Evolutionary conservation across 192 early-diverging fungal genomes (phyloP).

Genomic region (Podila horticola): DNA sequence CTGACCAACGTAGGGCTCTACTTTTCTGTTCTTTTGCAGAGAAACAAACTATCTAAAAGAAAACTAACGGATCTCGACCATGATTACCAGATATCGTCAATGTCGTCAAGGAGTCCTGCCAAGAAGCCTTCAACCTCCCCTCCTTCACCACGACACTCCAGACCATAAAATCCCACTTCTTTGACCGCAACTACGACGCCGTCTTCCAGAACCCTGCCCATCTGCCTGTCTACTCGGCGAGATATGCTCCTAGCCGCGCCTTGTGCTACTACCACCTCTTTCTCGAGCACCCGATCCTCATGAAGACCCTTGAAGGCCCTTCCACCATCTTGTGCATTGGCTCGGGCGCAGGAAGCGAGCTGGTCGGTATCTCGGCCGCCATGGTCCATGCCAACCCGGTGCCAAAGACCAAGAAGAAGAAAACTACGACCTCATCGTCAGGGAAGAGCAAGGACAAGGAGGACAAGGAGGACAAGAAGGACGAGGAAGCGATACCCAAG

Average conservation of each 20-base stretch:
- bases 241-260: constrained; percentile 87
- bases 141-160: constrained; percentile 73
- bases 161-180: constrained; percentile 86
- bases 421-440: background rate
- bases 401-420: constrained; percentile 28
- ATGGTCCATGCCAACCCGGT: constrained; percentile 55
- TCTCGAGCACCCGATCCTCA: constrained; percentile 55
- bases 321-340: constrained; percentile 76
- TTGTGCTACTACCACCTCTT: constrained; percentile 88
- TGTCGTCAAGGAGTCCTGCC: constrained; percentile 72
- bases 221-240: constrained; percentile 85
- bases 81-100: constrained; percentile 62
- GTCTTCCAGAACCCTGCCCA: constrained; percentile 83
- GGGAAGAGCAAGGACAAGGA: constrained; percentile 5
- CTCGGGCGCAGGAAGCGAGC: constrained; percentile 87
- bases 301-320: constrained; percentile 55
- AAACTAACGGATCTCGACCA: no score
- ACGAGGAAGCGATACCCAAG: background rate
- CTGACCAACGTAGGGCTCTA: constrained; percentile 58
- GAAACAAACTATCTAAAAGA: no score
- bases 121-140: constrained; percentile 61
- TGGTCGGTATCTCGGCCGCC: constrained; percentile 83
- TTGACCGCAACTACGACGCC: constrained; percentile 79
- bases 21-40: background rate
- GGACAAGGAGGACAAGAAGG: background rate